Evolutionary conservation across 208 protist genomes (phyloP).

Genomic region (Crithidia mellificae): DNA sequence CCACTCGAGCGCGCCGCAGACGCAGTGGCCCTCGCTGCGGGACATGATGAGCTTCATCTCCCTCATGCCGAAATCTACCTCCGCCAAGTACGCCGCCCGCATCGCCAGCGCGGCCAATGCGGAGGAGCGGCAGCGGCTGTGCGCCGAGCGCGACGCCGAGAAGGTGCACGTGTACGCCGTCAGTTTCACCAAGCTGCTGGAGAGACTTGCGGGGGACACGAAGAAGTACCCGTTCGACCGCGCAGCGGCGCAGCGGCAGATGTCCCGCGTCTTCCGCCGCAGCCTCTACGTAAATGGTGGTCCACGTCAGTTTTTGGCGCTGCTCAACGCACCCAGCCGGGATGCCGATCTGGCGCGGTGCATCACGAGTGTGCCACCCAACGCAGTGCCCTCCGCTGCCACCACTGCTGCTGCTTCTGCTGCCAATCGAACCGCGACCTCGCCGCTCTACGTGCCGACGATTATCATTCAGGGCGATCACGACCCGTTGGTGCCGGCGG

Average conservation of each 20-base stretch:
- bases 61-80: slow-evolving; percentile 37
- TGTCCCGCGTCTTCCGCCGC: slow-evolving; percentile 45
- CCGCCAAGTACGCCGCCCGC: slow-evolving; percentile 32
- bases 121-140: slow-evolving; percentile 32
- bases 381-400: not conserved
- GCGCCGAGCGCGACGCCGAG: slow-evolving; percentile 36
- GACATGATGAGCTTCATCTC: slow-evolving; percentile 43
- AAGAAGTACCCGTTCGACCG: slow-evolving; percentile 47
- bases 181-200: slow-evolving; percentile 44
- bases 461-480: slow-evolving; percentile 71
- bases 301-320: slow-evolving; percentile 57
- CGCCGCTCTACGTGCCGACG: slow-evolving; percentile 51
- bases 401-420: not conserved
- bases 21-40: slow-evolving; percentile 47
- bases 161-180: slow-evolving; percentile 35
- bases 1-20: slow-evolving; percentile 29
- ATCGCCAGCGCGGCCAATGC: slow-evolving; percentile 30
- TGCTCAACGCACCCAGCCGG: slow-evolving; percentile 48
- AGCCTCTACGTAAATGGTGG: slow-evolving; percentile 50
- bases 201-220: slow-evolving; percentile 36
- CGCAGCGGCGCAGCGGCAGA: slow-evolving; percentile 24
- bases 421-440: not conserved
- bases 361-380: slow-evolving; percentile 34
- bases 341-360: slow-evolving; percentile 27
- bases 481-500: slow-evolving; percentile 54